These are phyloP conservation scores for Medicago truncatula DNA, from an alignment of 306 rosid species.

Conservation along the genomic window DNA sequence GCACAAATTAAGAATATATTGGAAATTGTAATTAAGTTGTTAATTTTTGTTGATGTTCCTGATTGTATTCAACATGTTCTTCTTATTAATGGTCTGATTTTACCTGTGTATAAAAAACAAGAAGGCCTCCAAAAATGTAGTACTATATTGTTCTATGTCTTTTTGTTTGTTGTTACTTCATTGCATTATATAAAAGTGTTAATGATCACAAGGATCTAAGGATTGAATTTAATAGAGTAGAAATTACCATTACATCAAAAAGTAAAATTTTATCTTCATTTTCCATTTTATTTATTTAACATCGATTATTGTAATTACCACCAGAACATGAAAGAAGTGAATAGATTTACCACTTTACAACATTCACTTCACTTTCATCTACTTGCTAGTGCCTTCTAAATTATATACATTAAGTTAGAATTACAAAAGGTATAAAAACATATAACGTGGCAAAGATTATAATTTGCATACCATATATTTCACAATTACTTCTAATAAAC, in stretches of 20 bases:
- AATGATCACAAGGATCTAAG: too few species aligned
- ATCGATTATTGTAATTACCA: neutral
- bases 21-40: constrained; percentile 59
- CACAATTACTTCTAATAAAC: constrained; percentile 43
- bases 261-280: too few species aligned
- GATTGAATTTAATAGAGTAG: too few species aligned
- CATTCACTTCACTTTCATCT: constrained; percentile 41
- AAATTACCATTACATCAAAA: too few species aligned
- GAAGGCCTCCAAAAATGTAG: too few species aligned
- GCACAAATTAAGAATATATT: constrained; percentile 74
- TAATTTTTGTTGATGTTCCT: neutral
- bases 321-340: neutral
- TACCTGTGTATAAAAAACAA: too few species aligned
- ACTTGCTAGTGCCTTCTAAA: constrained; percentile 38
- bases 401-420: constrained; percentile 51
- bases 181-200: too few species aligned
- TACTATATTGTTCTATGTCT: too few species aligned
- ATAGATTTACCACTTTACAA: constrained; percentile 45
- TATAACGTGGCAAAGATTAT: constrained; percentile 32
- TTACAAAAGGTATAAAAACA: constrained; percentile 32
- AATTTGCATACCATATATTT: constrained; percentile 27
- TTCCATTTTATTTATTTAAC: too few species aligned
- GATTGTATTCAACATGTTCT: neutral
- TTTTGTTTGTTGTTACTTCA: too few species aligned
- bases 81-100: too few species aligned